Evolutionary conservation across 2,329 filamentous ascomycete genomes (phyloP).

Genomic region (Boeremia lycopersici): DNA sequence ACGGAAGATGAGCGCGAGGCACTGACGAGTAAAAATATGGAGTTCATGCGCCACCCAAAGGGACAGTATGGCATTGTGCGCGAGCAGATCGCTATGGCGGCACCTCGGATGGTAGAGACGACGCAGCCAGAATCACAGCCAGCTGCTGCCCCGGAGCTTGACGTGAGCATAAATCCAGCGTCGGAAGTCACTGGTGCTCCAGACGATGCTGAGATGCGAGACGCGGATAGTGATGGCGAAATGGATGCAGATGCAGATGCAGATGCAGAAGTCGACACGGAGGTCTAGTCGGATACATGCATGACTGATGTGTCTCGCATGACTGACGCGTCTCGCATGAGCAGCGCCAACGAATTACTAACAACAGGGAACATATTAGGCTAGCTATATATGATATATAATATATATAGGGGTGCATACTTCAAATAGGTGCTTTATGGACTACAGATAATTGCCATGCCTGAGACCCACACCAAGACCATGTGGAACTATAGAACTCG

Average conservation of each 20-base stretch:
- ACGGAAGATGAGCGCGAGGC: background rate
- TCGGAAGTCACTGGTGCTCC: background rate
- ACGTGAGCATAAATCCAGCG: background rate
- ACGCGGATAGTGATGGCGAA: constrained; percentile 19
- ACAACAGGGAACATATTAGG: too few relatives aligned
- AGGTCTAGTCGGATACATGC: constrained; percentile 7
- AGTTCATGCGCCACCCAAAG: constrained; percentile 26
- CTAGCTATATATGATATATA: too few relatives aligned
- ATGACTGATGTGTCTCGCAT: too few relatives aligned
- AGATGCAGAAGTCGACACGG: constrained; percentile 33
- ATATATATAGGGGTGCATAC: too few relatives aligned
- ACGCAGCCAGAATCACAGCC: background rate
- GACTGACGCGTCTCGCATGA: too few relatives aligned
- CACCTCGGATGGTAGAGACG: background rate
- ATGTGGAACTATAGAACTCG: too few relatives aligned
- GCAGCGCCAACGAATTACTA: too few relatives aligned
- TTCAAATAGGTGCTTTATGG: too few relatives aligned
- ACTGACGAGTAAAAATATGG: constrained; percentile 2
- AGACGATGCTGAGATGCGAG: constrained; percentile 20
- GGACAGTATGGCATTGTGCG: constrained; percentile 29
- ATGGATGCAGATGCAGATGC: constrained; percentile 21
- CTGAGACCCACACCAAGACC: too few relatives aligned
- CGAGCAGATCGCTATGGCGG: background rate
- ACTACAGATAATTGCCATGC: too few relatives aligned
- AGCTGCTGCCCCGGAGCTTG: background rate